These are phyloP conservation scores for Trichodelitschia bisporula DNA, from an alignment of 495 filamentous ascomycete genomes.

Conservation along the genomic window DNA sequence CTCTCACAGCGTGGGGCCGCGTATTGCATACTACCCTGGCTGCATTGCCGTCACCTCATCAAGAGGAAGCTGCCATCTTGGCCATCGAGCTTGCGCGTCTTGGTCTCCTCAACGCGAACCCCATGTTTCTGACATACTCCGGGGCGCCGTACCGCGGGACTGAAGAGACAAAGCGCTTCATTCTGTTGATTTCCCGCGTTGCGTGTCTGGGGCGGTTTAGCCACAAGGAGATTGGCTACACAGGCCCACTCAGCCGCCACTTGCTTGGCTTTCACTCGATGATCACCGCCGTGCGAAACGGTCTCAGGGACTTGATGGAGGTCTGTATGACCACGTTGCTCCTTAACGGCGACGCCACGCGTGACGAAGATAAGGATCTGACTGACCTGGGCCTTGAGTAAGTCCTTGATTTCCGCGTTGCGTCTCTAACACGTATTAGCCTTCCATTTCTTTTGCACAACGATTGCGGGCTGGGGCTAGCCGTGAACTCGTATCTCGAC, in stretches of 20 bases:
- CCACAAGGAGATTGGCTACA: conserved; percentile 74
- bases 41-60: too few relatives aligned
- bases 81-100: conserved; percentile 9
- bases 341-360: conserved; percentile 47
- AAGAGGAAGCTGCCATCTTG: conserved; percentile 8
- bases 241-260: conserved; percentile 77
- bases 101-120: conserved; percentile 22
- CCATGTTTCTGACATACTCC: conserved; percentile 23
- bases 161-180: conserved; percentile 20
- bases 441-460: conserved; percentile 70
- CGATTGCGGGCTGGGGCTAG: conserved; percentile 65
- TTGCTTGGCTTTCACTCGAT: conserved; percentile 71
- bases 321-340: conserved; percentile 54
- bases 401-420: conserved; percentile 1
- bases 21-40: conserved; percentile 45
- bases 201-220: conserved; percentile 58
- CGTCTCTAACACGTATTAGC: too few relatives aligned
- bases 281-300: conserved; percentile 49
- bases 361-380: conserved; percentile 18
- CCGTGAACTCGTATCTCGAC: conserved; percentile 80
- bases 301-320: conserved; percentile 62
- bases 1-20: conserved; percentile 63
- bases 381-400: background rate
- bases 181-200: conserved; percentile 62
- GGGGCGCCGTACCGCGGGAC: conserved; percentile 10